These are phyloP conservation scores for Mallotus nudiflorus DNA, from an alignment of 345 rosid species.

Conservation along the genomic window DNA sequence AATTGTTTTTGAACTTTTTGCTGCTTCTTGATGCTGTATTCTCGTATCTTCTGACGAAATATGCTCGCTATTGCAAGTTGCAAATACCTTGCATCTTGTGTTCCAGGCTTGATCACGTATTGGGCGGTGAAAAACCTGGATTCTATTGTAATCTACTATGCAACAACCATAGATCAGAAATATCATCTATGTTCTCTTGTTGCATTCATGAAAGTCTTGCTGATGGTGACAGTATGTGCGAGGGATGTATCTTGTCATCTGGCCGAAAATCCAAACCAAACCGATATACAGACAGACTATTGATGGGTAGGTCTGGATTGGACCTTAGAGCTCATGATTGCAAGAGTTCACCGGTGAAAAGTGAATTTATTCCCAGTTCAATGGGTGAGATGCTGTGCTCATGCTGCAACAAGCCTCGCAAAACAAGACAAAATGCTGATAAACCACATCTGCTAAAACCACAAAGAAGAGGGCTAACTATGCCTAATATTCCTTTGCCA, in stretches of 20 bases:
- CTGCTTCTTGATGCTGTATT: constrained; percentile 24
- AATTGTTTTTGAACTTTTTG: constrained; percentile 25
- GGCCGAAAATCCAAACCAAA: constrained; percentile 4
- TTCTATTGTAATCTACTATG: constrained; percentile 22
- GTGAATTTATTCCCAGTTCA: constrained; percentile 16
- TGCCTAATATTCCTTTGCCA: constrained; percentile 26
- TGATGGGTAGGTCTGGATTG: constrained; percentile 43
- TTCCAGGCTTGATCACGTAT: constrained; percentile 28
- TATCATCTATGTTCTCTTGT: constrained; percentile 28
- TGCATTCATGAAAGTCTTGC: constrained; percentile 28
- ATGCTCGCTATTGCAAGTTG: constrained; percentile 17
- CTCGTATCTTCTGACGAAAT: constrained; percentile 24
- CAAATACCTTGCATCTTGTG: constrained; percentile 33
- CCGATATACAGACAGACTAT: constrained; percentile 10
- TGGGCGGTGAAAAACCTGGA: constrained; percentile 22
- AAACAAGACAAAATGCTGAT: constrained; percentile 30
- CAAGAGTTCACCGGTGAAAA: constrained; percentile 12
- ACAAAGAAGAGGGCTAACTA: constrained; percentile 10
- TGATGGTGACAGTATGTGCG: constrained; percentile 28
- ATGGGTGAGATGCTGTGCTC: constrained; percentile 16
- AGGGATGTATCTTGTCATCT: constrained; percentile 27
- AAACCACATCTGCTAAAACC: constrained; percentile 36
- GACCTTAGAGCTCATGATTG: constrained; percentile 30
- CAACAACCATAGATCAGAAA: constrained; percentile 24
- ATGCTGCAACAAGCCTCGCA: constrained; percentile 28